phyloP scores from a whole-genome alignment of 2,329 filamentous ascomycete genomes.

The Epichloe uncinata region DNA sequence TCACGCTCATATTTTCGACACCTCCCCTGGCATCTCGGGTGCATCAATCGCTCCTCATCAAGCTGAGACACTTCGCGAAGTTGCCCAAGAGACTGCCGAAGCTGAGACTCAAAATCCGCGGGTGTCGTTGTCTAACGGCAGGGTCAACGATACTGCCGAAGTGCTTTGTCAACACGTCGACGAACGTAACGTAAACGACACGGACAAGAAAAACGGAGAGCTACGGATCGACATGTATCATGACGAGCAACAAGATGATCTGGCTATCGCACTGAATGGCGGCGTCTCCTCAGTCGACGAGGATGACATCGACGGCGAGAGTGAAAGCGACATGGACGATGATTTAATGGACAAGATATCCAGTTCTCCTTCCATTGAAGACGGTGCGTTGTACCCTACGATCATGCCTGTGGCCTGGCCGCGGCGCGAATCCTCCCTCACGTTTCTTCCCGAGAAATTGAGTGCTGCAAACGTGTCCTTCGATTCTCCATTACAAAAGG shows the following conservation, averaged over 20 bases:
- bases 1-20: slow-evolving; percentile 9
- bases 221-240: slow-evolving; percentile 20
- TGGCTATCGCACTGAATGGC: slow-evolving; percentile 50
- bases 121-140: slow-evolving; percentile 37
- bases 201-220: slow-evolving; percentile 7
- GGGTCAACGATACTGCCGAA: slow-evolving; percentile 26
- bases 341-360: slow-evolving; percentile 99
- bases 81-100: slow-evolving; percentile 61
- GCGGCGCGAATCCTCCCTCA: slow-evolving; percentile 30
- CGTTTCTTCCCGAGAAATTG: slow-evolving; percentile 19
- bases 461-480: slow-evolving; percentile 16
- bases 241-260: slow-evolving; percentile 37
- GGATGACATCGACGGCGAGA: slow-evolving; percentile 52
- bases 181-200: slow-evolving; percentile 24
- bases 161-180: slow-evolving; percentile 30
- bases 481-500: slow-evolving; percentile 16
- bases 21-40: slow-evolving; percentile 34
- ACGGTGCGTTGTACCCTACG: slow-evolving; percentile 65
- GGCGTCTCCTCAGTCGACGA: slow-evolving; percentile 41
- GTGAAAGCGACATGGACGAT: slow-evolving; percentile 57
- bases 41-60: slow-evolving; percentile 63
- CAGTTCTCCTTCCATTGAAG: slow-evolving; percentile 95
- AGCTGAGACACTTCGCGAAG: slow-evolving; percentile 68
- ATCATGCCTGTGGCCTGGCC: slow-evolving; percentile 27
- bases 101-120: slow-evolving; percentile 54